A percentile compares a stretch with the other conserved stretches of the same genome.
Evolutionary conservation across 139 green algal genomes (phyloP).

Genomic region (Micractinium conductrix): DNA sequence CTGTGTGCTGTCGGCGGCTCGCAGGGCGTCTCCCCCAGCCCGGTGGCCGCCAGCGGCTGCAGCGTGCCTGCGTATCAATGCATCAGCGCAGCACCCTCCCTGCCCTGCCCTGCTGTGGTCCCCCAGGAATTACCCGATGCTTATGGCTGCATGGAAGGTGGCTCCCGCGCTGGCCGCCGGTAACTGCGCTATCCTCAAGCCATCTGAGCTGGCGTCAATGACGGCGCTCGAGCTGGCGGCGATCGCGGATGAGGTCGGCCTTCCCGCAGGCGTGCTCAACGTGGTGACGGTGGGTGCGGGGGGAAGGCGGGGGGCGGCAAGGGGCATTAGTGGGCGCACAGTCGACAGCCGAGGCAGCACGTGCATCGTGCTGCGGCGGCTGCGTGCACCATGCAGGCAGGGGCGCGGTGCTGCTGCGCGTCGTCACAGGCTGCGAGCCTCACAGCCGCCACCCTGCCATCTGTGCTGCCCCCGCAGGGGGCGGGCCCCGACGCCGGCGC

Average conservation of each 20-base stretch:
- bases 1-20: no score
- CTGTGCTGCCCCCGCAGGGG: slow-evolving; percentile 78
- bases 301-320: not conserved
- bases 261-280: slow-evolving; percentile 79
- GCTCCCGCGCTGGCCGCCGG: slow-evolving; percentile 90
- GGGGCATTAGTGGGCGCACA: no score
- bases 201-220: slow-evolving; percentile 53
- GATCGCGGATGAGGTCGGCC: slow-evolving; percentile 70
- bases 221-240: slow-evolving; percentile 57
- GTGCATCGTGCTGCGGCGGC: no score
- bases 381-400: not conserved
- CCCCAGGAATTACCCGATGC: slow-evolving; percentile 39
- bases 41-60: no score
- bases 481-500: not conserved
- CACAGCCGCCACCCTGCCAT: slow-evolving; percentile 84
- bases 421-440: slow-evolving; percentile 80
- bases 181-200: slow-evolving; percentile 84
- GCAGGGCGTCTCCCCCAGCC: no score
- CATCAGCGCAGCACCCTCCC: not conserved
- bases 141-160: slow-evolving; percentile 80
- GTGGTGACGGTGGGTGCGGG: slow-evolving; percentile 41
- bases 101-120: not conserved
- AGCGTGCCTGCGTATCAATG: no score
- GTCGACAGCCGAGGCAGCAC: no score
- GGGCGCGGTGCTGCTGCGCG: not conserved